A percentile compares a stretch with the other conserved stretches of the same genome.
These are phyloP conservation scores for Wallacemonas collosoma DNA, from an alignment of 208 protist species.

Conservation along the genomic window DNA sequence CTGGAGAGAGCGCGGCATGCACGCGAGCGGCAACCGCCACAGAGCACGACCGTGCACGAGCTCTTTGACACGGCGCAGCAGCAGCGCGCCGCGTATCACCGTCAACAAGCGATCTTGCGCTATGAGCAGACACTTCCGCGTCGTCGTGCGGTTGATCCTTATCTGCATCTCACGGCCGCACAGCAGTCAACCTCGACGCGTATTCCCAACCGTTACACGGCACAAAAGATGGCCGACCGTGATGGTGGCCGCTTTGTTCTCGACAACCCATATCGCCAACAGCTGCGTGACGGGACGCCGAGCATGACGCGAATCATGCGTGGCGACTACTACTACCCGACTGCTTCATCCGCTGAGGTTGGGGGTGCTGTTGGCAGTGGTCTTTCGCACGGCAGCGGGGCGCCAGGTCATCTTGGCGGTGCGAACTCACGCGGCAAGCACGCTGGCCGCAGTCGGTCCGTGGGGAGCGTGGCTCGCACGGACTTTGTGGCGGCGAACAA, in stretches of 20 bases:
- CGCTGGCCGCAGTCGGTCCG: background rate
- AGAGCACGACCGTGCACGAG: slow-evolving; percentile 15
- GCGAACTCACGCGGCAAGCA: background rate
- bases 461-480: slow-evolving; percentile 12
- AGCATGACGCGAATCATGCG: slow-evolving; percentile 80
- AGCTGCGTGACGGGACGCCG: slow-evolving; percentile 64
- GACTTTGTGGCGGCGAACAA: slow-evolving; percentile 44
- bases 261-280: slow-evolving; percentile 71
- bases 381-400: too few relatives aligned
- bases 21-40: slow-evolving; percentile 10
- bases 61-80: slow-evolving; percentile 17
- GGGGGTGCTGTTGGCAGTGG: too few relatives aligned
- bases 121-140: slow-evolving; percentile 72
- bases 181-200: slow-evolving; percentile 33
- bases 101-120: slow-evolving; percentile 56
- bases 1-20: slow-evolving; percentile 42
- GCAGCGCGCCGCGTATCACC: slow-evolving; percentile 33
- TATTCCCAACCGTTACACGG: slow-evolving; percentile 54
- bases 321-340: slow-evolving; percentile 65
- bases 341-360: background rate
- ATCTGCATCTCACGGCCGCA: slow-evolving; percentile 56
- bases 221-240: slow-evolving; percentile 35
- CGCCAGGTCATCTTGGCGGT: background rate
- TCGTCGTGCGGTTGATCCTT: slow-evolving; percentile 55
- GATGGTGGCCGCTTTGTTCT: slow-evolving; percentile 50